A percentile compares a stretch with the other conserved stretches of the same genome.
Evolutionary conservation across 2,329 filamentous ascomycete species (phyloP).

Genomic region (Cladosporium sp.): DNA sequence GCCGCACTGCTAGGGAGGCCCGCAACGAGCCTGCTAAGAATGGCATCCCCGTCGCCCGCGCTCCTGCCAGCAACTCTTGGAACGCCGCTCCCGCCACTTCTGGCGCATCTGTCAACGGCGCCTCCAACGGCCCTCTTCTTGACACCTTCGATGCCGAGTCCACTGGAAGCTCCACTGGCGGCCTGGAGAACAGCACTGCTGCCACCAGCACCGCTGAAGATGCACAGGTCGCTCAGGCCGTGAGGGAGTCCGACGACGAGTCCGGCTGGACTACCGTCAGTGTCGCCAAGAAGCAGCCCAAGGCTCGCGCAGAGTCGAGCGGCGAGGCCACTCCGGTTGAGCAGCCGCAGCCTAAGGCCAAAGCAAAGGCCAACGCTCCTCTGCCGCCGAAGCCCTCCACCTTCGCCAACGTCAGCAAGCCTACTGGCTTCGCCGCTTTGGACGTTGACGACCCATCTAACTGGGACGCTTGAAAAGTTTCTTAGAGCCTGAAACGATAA

Average conservation of each 20-base stretch:
- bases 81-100: constrained; percentile 27
- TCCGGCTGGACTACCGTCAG: constrained; percentile 63
- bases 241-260: constrained; percentile 50
- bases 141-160: constrained; percentile 53
- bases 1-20: constrained; percentile 75
- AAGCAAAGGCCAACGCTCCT: constrained; percentile 10
- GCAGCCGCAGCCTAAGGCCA: constrained; percentile 17
- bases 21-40: constrained; percentile 84
- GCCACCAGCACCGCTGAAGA: constrained; percentile 49
- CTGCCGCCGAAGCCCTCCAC: constrained; percentile 21
- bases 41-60: constrained; percentile 56
- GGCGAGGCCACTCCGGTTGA: constrained; percentile 21
- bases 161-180: constrained; percentile 42
- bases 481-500: neutral
- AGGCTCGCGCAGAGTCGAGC: constrained; percentile 43
- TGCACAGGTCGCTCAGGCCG: constrained; percentile 57
- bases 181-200: constrained; percentile 38
- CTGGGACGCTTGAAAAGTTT: constrained; percentile 27
- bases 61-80: constrained; percentile 58
- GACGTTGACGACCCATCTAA: constrained; percentile 28
- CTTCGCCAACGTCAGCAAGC: constrained; percentile 23
- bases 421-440: constrained; percentile 29
- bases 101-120: constrained; percentile 23
- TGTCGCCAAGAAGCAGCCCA: constrained; percentile 55
- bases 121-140: constrained; percentile 39